Percentiles rank a stretch among this genome's conserved stretches.
These are phyloP conservation scores for Zizania palustris DNA, from an alignment of 202 grass and related monocot genomes.

Conservation along the genomic window DNA sequence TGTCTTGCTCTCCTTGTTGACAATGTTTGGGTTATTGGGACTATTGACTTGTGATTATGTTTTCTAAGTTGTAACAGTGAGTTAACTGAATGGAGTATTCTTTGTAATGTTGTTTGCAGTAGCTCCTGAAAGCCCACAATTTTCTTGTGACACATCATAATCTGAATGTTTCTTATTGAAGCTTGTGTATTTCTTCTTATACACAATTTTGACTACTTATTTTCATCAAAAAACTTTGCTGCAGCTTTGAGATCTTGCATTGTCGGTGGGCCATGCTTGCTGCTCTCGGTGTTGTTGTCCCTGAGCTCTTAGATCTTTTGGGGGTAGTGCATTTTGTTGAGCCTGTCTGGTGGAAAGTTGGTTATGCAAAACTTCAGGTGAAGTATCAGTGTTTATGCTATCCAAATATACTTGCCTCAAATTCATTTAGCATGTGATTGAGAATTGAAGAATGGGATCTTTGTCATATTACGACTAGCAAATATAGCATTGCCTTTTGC, in stretches of 20 bases:
- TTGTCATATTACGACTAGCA: conserved; percentile 8
- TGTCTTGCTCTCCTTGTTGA: background rate
- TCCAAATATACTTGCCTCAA: background rate
- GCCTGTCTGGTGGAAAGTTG: conserved; percentile 98
- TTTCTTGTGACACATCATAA: background rate
- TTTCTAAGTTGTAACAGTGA: background rate
- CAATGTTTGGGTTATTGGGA: background rate
- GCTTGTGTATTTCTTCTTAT: background rate
- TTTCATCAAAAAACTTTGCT: conserved; percentile 6
- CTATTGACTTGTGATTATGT: background rate
- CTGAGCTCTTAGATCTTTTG: conserved; percentile 81
- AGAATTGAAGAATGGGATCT: conserved; percentile 1
- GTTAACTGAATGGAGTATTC: background rate
- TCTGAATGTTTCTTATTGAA: conserved; percentile 15
- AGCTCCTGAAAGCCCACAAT: background rate
- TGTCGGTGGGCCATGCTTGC: conserved; percentile 96
- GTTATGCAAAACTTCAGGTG: conserved; percentile 97
- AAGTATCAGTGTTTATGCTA: background rate
- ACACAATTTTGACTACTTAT: conserved; percentile 19
- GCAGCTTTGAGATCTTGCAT: conserved; percentile 97
- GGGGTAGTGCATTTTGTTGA: conserved; percentile 85
- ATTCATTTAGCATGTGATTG: conserved; percentile 17
- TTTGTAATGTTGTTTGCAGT: background rate
- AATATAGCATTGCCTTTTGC: background rate
- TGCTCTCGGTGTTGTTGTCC: conserved; percentile 80